Base-by-base conservation (phyloP, 1,284 basidiomycete genomes). In the Schizopora paradoxa region DNA sequence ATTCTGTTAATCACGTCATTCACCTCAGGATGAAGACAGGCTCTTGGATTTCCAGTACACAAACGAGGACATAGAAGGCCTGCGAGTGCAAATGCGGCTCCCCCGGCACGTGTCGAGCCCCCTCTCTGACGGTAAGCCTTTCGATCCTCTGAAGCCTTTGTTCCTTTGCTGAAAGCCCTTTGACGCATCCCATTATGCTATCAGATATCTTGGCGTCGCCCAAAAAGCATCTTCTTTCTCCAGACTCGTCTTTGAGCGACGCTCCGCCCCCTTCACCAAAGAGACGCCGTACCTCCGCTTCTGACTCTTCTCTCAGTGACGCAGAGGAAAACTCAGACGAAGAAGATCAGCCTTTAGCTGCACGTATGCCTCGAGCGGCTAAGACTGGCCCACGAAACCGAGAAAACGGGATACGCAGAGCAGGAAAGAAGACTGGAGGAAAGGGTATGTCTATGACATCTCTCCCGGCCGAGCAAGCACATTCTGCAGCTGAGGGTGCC, bases 41-140 rank as follows among this genome's bases (percentile, higher is more conserved):
- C 69, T 95, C 21, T 70, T 86, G 10, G 84, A 91, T 64, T 86
- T 96, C 61, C 72, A 78, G 51, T 84, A 91, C 64, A 67, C 70
- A 29, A 77, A 91, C 64, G 72, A 76, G 32, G 77, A 87, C 60
- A 76, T 89, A 38, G 61, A 71, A 28, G 84, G 84, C 5, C 63
- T 94, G 45, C 73, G 83, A 49, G 80, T 81, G 57, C 86, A 88
- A 63, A 81, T 91, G 73, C 69, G 68, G 35, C 63, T 73, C 18
- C 71, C 72, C 1, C 66, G 69, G 13, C 68, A 75, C 26, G 63
- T 67, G 46, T 67, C 72, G 40, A 74, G 72, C 31, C 44, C 43
- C 29, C 52, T 47, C 23, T 51, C 50, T 58, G 46, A 61, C 27
- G 45, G 37, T 40, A 23, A 40, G 26, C 28, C 19, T 43, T 64